These are phyloP conservation scores for Pleurotus citrinopileatus DNA, from an alignment of 768 basidiomycete genomes.

Conservation along the genomic window DNA sequence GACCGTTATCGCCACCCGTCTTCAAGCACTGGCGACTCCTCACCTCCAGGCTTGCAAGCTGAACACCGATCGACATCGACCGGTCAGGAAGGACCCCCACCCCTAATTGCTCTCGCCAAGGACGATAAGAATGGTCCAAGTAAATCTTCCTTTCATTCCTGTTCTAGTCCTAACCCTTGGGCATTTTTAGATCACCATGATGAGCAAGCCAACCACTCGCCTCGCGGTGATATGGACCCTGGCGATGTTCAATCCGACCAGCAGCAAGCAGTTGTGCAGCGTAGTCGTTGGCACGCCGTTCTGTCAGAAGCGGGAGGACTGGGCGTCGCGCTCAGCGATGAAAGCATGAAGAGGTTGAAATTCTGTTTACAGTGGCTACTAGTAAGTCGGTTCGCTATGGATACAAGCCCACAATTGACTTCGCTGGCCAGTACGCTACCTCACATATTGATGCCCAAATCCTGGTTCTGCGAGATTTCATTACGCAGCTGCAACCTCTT, in stretches of 20 bases:
- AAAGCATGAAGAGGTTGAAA: constrained; percentile 81
- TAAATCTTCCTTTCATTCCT: too few species aligned
- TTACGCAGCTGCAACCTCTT: constrained; percentile 60
- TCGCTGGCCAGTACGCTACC: constrained; percentile 68
- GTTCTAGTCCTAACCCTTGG: too few species aligned
- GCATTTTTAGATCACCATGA: too few species aligned
- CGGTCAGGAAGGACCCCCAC: too few species aligned
- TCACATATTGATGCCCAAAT: constrained; percentile 87
- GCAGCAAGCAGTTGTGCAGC: constrained; percentile 53
- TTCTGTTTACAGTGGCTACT: constrained; percentile 90
- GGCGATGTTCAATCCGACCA: too few species aligned
- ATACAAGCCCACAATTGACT: constrained; percentile 9
- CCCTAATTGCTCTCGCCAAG: too few species aligned
- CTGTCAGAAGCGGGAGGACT: constrained; percentile 86
- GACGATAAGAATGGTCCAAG: too few species aligned
- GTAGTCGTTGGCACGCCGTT: constrained; percentile 85
- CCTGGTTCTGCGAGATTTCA: constrained; percentile 79
- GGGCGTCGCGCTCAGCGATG: constrained; percentile 85
- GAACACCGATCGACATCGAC: too few species aligned
- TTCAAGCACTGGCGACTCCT: constrained; percentile 17
- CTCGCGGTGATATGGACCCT: too few species aligned
- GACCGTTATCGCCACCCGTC: constrained; percentile 48
- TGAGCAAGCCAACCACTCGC: too few species aligned
- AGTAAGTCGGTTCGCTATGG: constrained; percentile 40
- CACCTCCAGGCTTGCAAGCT: neutral